Conservation (phyloP, 345 rosid species). For the Gossypium australe region DNA sequence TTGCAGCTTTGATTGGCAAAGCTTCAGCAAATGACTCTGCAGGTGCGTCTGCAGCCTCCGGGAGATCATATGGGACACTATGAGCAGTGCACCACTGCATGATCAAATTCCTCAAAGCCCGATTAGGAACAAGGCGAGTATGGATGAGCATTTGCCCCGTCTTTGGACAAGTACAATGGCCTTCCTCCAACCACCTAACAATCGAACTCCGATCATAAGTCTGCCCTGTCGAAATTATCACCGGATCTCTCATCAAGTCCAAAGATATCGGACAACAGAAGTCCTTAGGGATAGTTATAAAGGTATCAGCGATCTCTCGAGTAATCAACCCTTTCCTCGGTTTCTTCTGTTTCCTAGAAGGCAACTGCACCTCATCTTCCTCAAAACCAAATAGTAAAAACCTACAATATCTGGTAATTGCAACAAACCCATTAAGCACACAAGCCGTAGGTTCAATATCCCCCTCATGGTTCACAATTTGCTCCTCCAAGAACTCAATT, state of each 20-base stretch:
- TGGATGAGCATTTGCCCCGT: conserved; percentile 74
- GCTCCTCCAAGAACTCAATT: conserved; percentile 91
- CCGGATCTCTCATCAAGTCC: conserved; percentile 94
- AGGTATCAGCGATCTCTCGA: conserved; percentile 77
- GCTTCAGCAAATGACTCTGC: conserved; percentile 50
- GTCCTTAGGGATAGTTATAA: conserved; percentile 61
- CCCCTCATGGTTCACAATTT: conserved; percentile 75
- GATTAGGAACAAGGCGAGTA: conserved; percentile 68
- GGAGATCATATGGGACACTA: conserved; percentile 54
- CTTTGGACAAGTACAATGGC: conserved; percentile 80
- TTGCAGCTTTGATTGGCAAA: conserved; percentile 67
- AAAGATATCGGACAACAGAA: conserved; percentile 79
- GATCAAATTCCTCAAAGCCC: conserved; percentile 83
- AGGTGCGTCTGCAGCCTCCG: conserved; percentile 43
- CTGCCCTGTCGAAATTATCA: conserved; percentile 80
- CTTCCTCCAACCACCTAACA: conserved; percentile 90
- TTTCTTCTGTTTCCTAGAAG: conserved; percentile 46
- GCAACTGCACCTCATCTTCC: conserved; percentile 48
- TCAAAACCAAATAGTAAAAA: conserved; percentile 73
- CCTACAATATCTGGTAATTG: conserved; percentile 69
- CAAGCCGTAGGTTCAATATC: conserved; percentile 81
- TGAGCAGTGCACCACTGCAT: conserved; percentile 77
- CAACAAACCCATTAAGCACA: conserved; percentile 80
- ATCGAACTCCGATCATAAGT: conserved; percentile 85
- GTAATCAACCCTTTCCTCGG: conserved; percentile 54